Evolutionary conservation across 2,329 filamentous ascomycete species (phyloP), one percentile per base, ranked within the genome.

Genomic region (Xylogone sp.): DNA sequence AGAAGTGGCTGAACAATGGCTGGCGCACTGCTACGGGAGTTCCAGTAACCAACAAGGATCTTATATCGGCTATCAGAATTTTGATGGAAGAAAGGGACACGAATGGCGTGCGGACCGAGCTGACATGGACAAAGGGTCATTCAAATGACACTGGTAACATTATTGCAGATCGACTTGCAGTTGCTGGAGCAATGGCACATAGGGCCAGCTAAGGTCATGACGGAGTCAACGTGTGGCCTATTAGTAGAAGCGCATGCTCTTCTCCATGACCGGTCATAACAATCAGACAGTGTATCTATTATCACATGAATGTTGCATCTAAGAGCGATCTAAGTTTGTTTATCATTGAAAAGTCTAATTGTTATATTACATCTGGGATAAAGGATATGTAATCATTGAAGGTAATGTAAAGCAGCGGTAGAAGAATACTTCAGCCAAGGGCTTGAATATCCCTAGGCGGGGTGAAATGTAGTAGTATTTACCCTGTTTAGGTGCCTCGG

Each of bases 121-220:
- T 96, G 63, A 78, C 84, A 56, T 97, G 92, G 92, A 84, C 97
- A 45, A 96, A 96, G 70, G 94, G 91, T 0, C 94, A 99, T 66
- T 78, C 78, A 21, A 76, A 76, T 43, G 76, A 90, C 58, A 68
- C 73, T 3, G 92, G 93, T 1, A 97, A 97, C 63, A 76, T 83
- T 43, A 87, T 83, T 12, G 94, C 94, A 1, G 93, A 97, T 73
- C 69, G 69, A 54, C 73, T 97, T 55, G 92, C 92, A 1, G 86
- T 90, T 29, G 73, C 75, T 51, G 87, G 84, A 1, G 85, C 87
- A 45, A 18, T 45, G 9, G 34, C 46, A 42, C 19, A 51, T 29
- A 20, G 20, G 16, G 34, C 46, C 46, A 29, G 18, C 44, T 39
- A 43, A 46, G 42, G 27, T 21, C 8, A 39, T 48, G 21, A 46